Evolutionary conservation across 257 asterid species (phyloP).

Genomic region (Gentiana straminea): DNA sequence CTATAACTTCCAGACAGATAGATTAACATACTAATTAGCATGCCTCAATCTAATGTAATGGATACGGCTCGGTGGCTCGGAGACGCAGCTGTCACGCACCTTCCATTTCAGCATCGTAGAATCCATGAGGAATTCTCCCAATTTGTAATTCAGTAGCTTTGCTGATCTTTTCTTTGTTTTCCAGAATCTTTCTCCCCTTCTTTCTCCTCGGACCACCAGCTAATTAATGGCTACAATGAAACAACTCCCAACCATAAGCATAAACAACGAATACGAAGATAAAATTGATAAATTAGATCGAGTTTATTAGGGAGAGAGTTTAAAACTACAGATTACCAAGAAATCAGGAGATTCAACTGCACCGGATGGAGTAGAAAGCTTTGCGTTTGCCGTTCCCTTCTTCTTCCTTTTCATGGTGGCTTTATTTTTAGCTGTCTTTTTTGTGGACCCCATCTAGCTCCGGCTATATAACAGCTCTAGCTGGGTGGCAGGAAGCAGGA

Average conservation of each 20-base stretch:
- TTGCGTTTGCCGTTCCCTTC: conserved; percentile 26
- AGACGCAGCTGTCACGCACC: conserved; percentile 32
- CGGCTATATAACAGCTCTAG: no score
- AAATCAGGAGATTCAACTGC: conserved; percentile 42
- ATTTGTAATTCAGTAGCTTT: conserved; percentile 65
- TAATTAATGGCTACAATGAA: conserved; percentile 45
- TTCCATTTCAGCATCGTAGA: conserved; percentile 91
- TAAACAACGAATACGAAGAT: background rate
- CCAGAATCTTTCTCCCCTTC: conserved; percentile 32
- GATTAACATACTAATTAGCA: no score
- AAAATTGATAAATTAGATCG: background rate
- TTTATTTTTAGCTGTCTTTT: conserved; percentile 35
- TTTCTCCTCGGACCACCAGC: conserved; percentile 46
- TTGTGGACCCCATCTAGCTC: conserved; percentile 15
- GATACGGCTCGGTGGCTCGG: no score
- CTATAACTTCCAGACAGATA: no score
- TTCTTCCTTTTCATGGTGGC: conserved; percentile 29
- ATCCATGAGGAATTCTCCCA: conserved; percentile 96
- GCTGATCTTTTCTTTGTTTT: conserved; percentile 28
- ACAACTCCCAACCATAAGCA: background rate
- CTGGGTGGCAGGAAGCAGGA: no score
- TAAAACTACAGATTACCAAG: conserved; percentile 26
- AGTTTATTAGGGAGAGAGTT: background rate
- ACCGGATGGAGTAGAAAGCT: conserved; percentile 23
- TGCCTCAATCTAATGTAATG: no score